Evolutionary conservation across 805 yeast species (phyloP), one percentile per base, ranked within the genome.

Genomic region (Candida boleticola): DNA sequence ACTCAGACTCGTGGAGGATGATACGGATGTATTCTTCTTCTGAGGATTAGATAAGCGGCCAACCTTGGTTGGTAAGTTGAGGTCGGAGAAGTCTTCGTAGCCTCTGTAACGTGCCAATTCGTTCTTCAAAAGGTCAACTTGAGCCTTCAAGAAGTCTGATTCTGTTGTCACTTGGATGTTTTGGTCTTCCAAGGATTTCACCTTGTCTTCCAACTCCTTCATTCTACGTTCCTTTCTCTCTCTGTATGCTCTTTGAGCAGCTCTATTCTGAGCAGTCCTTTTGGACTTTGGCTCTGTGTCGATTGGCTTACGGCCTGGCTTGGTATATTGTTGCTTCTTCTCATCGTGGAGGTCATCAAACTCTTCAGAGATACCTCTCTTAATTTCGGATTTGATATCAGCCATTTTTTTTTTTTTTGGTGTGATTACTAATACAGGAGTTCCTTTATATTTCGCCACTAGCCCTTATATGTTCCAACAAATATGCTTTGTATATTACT

Each of bases 161-260:
- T 90, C 96, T 21, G 85, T 76, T 19, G 74, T 72, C 39, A 85
- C 85, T 48, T 80, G 79, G 42, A 80, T 66, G 44, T 83, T 83
- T 50, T 83, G 85, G 48, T 76, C 76, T 61, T 93, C 97, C 50
- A 92, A 73, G 50, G 68, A 61, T 39, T 73, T 64, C 11, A 92
- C 95, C 52, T 86, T 82, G 36, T 80, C 82, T 59, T 90, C 97
- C 47, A 92, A 72, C 49, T 89, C 96, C 57, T 80, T 79, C 82
- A 93, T 77, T 57, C 86, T 88, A 39, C 74, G 75, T 62, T 92
- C 98, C 61, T 92, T 92, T 46, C 98, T 79, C 64, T 93, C 98
- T 43, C 98, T 74, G 65, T 89, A 92, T 5, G 98, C 98, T 42
- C 98, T 74, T 65, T 93, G 99, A n/a, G 98, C 98, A 3, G 97